phyloP scores from a whole-genome alignment of 176 grass and related monocot species.

The Themeda triandra region DNA sequence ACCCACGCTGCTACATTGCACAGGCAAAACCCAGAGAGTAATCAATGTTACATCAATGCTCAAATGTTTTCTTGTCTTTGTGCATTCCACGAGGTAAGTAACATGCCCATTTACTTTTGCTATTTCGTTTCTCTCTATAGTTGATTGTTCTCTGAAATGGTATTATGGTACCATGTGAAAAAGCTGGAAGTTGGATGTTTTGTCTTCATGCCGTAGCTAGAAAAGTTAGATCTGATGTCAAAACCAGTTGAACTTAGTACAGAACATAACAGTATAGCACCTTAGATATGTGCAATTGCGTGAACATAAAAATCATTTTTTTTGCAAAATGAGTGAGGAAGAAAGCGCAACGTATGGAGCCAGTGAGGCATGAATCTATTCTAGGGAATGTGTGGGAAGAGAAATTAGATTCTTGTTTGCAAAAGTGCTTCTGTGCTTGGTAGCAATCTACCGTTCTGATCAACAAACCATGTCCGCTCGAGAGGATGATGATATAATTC shows the following conservation, averaged over 20 bases:
- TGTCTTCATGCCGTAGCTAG: neutral
- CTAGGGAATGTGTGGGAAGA: neutral
- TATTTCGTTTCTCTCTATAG: neutral
- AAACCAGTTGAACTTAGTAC: neutral
- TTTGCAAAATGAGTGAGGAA: neutral
- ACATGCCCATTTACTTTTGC: constrained; percentile 11
- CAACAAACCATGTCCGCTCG: constrained; percentile 32
- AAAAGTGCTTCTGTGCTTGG: constrained; percentile 62
- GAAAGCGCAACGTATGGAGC: neutral
- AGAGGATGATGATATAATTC: constrained; percentile 37
- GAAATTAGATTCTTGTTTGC: constrained; percentile 52
- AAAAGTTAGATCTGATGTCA: neutral
- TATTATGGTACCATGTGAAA: neutral
- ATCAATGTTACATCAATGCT: neutral
- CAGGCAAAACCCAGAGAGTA: neutral
- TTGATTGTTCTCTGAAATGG: neutral
- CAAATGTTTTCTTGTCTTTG: constrained; percentile 1
- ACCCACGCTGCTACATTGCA: neutral
- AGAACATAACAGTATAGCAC: neutral
- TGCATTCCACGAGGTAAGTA: neutral
- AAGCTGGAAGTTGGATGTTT: neutral
- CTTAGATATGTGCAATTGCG: neutral
- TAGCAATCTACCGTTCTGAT: constrained; percentile 49
- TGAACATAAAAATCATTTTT: neutral
- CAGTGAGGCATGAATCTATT: neutral